Conservation (phyloP, 1,139 yeast species). For the Candida frijolesensis region DNA sequence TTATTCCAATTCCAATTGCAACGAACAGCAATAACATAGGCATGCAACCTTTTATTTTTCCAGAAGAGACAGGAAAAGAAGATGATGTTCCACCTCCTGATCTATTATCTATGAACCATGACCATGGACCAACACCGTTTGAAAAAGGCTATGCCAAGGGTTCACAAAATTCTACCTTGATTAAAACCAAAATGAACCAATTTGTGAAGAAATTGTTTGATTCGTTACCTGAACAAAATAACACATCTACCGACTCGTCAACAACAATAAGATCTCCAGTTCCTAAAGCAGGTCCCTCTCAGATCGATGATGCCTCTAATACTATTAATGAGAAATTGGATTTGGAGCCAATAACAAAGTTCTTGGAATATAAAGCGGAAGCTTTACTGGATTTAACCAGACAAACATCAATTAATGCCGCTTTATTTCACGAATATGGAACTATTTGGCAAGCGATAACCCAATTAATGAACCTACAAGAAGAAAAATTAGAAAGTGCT, state of each 20-base stretch:
- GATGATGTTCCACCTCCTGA: background rate
- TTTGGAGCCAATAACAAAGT: constrained; percentile 34
- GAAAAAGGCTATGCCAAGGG: constrained; percentile 41
- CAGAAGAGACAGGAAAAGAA: constrained; percentile 10
- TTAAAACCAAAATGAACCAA: constrained; percentile 25
- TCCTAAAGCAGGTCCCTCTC: background rate
- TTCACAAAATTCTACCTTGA: constrained; percentile 26
- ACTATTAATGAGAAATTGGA: constrained; percentile 37
- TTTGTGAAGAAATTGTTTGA: constrained; percentile 14
- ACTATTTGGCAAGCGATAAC: constrained; percentile 43
- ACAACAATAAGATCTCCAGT: background rate
- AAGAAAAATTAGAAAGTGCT: constrained; percentile 24
- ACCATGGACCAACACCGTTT: constrained; percentile 34
- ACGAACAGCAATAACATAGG: constrained; percentile 22
- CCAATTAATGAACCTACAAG: constrained; percentile 30
- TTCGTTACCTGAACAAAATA: constrained; percentile 8
- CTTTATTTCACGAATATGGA: constrained; percentile 31
- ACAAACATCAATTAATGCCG: constrained; percentile 30
- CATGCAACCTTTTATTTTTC: constrained; percentile 29
- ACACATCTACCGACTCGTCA: background rate
- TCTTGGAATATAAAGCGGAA: constrained; percentile 31
- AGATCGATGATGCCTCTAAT: constrained; percentile 37
- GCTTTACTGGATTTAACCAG: constrained; percentile 31
- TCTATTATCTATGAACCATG: constrained; percentile 20
- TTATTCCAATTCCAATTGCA: background rate